Base-by-base conservation (phyloP, 1,139 yeast genomes). In the Geotrichum klebahnii region DNA sequence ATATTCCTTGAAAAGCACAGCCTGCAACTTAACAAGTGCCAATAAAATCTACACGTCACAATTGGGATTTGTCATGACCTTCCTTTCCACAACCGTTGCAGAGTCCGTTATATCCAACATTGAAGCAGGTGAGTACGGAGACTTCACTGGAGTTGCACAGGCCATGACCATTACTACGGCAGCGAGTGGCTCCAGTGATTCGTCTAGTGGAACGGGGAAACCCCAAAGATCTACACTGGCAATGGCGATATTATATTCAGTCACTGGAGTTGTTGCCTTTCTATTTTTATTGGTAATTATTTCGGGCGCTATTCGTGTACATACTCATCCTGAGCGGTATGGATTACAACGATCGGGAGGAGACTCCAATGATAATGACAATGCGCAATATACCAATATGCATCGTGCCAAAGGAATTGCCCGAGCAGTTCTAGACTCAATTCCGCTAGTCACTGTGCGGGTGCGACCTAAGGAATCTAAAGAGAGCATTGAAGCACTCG, bases 261-360 rank as follows among this genome's bases (percentile, higher is more conserved):
- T 64, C 20, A 59, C 67, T 2, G 69, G 69, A 3, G 48, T 66
- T 26, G 58, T 67, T 2, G 66, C 68, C 1, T 61, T 61, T 2
- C 55, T 61, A 14, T 65, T 67, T 45, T 51, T 67, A 33, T 56
- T 65, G 42, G 55, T 67, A 12, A 64, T 67, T 37, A 57, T 66
- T 4, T 60, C 67, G 1, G 70, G 70, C 12, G 68, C 69, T 3
- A 53, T 66, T 24, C 59, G 71, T 3, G 64, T 66, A 2, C 69
- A 66, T 46, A 59, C 64, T 31, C 69, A 67, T 46, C 71, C 71
- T 0, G 71, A 67, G 46, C 55, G 70, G 23, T 67, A 67, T 49
- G 68, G 68, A 9, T 41, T 63, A 23, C 53, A 55, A 10, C 43
- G 57, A 10, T 49, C 59, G 3, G 54, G 48, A 3, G 56, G 54